Evolutionary conservation across 73 alveolate species (phyloP).

Genomic region (Paramecium sonneborni): DNA sequence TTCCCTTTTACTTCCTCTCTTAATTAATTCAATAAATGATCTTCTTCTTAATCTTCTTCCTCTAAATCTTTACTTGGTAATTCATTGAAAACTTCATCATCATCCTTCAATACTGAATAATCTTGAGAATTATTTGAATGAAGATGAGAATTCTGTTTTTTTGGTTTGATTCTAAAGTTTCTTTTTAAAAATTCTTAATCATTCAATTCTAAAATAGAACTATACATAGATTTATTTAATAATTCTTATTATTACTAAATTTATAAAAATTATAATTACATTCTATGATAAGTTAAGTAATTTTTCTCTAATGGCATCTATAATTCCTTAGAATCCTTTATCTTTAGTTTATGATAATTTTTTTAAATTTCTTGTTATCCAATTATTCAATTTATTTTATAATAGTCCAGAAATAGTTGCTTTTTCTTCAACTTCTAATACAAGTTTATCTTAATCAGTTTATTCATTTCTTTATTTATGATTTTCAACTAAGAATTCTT

Average conservation of each 20-base stretch:
- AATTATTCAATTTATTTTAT: not conserved
- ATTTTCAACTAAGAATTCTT: slow-evolving; percentile 7
- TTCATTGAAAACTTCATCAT: slow-evolving; percentile 8
- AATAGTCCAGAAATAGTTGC: not conserved
- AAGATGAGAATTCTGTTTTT: not conserved
- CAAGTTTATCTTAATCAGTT: not conserved
- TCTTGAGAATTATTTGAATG: not conserved
- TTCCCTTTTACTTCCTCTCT: slow-evolving; percentile 47
- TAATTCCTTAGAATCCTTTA: slow-evolving; percentile 4
- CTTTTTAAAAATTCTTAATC: not conserved
- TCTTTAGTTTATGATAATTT: not conserved
- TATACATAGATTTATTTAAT: not conserved
- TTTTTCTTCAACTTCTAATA: slow-evolving; percentile 5
- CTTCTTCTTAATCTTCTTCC: slow-evolving; percentile 12
- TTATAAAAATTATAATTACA: not conserved
- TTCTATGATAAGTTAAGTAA: not conserved
- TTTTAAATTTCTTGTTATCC: not conserved
- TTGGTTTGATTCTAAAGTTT: not conserved
- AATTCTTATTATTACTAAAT: slow-evolving; percentile 14
- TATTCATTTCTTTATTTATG: slow-evolving; percentile 8
- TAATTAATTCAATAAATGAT: not conserved
- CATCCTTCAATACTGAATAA: slow-evolving; percentile 1
- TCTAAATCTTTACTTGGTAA: not conserved
- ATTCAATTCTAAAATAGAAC: not conserved
- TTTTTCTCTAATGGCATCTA: slow-evolving; percentile 1